phyloP scores from a whole-genome alignment of 2,329 filamentous ascomycete species.

The Thermoascus crustaceus region DNA sequence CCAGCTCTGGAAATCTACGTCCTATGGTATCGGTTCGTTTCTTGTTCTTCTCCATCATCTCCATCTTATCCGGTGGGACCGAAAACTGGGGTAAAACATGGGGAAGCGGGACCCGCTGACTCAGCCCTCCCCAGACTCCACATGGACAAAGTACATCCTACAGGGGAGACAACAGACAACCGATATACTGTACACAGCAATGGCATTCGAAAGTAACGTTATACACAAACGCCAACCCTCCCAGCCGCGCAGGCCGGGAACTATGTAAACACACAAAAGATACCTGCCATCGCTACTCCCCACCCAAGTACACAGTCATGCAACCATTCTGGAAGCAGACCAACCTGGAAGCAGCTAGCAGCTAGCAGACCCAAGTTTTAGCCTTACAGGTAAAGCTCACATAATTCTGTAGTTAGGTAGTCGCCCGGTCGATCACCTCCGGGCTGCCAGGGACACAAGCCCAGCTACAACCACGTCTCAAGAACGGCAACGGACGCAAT shows the following conservation, averaged over 20 bases:
- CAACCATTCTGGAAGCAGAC: too few relatives aligned
- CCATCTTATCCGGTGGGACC: not conserved
- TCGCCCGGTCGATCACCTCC: not conserved
- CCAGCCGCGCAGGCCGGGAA: not conserved
- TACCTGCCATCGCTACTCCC: too few relatives aligned
- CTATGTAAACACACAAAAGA: too few relatives aligned
- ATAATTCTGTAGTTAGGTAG: too few relatives aligned
- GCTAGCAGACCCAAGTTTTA: not conserved
- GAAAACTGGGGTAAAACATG: slow-evolving; percentile 1
- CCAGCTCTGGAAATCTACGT: too few relatives aligned
- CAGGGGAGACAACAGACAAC: not conserved
- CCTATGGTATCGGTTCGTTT: too few relatives aligned
- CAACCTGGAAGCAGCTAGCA: too few relatives aligned
- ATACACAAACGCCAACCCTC: not conserved
- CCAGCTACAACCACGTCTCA: slow-evolving; percentile 34
- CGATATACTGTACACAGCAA: not conserved
- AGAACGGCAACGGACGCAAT: slow-evolving; percentile 32
- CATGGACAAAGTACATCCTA: too few relatives aligned
- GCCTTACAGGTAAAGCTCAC: not conserved
- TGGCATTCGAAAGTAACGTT: too few relatives aligned
- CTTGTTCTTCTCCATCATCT: too few relatives aligned
- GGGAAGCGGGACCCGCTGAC: not conserved
- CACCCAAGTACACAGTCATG: too few relatives aligned
- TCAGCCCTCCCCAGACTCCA: too few relatives aligned
- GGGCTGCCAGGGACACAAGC: slow-evolving; percentile 22